These are phyloP conservation scores for Aspergillus baeticus DNA, from an alignment of 495 filamentous ascomycete genomes.

Conservation along the genomic window DNA sequence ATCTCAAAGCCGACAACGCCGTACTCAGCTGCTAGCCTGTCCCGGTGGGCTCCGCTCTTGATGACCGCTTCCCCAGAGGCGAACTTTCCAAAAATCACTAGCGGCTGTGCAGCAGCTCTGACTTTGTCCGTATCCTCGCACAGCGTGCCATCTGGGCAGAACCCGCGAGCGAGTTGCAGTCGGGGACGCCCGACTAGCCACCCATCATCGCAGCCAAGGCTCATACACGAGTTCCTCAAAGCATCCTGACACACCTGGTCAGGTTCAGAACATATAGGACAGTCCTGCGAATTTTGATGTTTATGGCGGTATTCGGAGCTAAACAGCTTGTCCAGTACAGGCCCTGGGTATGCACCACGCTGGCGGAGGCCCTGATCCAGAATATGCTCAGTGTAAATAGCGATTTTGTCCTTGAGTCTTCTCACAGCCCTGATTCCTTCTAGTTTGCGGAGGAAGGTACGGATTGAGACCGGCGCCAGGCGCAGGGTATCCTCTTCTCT, in stretches of 20 bases:
- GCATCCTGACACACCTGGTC: neutral
- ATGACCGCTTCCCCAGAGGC: slow-evolving; percentile 33
- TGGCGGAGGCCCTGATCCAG: no score
- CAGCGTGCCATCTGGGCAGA: no score
- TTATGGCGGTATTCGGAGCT: neutral
- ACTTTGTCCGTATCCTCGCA: no score
- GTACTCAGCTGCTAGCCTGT: slow-evolving; percentile 15
- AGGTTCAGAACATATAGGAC: neutral
- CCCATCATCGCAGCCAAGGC: neutral
- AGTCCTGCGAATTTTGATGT: neutral
- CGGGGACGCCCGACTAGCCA: no score
- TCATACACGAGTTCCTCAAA: neutral
- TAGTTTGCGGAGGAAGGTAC: neutral
- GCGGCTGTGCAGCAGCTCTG: no score
- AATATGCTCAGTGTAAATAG: neutral
- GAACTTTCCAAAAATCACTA: no score
- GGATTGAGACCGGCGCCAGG: neutral
- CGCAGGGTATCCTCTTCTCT: neutral
- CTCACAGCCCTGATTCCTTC: neutral
- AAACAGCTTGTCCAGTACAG: neutral
- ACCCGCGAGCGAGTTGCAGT: no score
- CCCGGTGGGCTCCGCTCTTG: slow-evolving; percentile 28
- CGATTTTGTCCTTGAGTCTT: neutral
- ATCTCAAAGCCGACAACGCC: slow-evolving; percentile 42
- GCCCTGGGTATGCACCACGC: no score